These are phyloP conservation scores for Candida andamanensis DNA, from an alignment of 805 yeast species.

Conservation along the genomic window DNA sequence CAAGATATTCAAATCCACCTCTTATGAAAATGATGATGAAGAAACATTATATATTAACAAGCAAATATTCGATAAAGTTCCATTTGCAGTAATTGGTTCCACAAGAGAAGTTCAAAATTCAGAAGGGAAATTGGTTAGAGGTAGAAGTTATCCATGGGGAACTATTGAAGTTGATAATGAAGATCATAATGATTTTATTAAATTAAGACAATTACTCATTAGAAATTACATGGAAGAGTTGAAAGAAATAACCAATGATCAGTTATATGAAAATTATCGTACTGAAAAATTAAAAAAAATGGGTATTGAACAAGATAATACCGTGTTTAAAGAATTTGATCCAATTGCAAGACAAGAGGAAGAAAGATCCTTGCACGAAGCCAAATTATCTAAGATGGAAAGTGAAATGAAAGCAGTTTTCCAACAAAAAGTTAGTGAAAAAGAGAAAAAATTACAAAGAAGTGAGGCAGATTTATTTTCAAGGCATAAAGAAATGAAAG, in stretches of 20 bases:
- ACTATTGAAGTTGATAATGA: slow-evolving; percentile 92
- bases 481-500: slow-evolving; percentile 96
- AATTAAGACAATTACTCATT: slow-evolving; percentile 80
- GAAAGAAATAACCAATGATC: slow-evolving; percentile 74
- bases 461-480: slow-evolving; percentile 95
- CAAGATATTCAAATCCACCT: slow-evolving; percentile 67
- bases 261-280: slow-evolving; percentile 84
- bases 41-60: slow-evolving; percentile 65
- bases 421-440: slow-evolving; percentile 93
- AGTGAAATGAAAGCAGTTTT: slow-evolving; percentile 94
- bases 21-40: slow-evolving; percentile 78
- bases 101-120: slow-evolving; percentile 59
- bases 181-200: slow-evolving; percentile 86
- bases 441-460: slow-evolving; percentile 94
- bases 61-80: slow-evolving; percentile 66
- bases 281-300: slow-evolving; percentile 69
- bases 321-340: slow-evolving; percentile 92
- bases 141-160: slow-evolving; percentile 97
- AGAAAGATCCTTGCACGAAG: slow-evolving; percentile 89
- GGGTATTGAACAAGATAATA: slow-evolving; percentile 89
- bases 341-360: slow-evolving; percentile 91
- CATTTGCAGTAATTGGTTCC: slow-evolving; percentile 94
- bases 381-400: slow-evolving; percentile 89
- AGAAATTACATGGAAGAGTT: slow-evolving; percentile 92
- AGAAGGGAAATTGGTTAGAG: slow-evolving; percentile 81